Percentiles rank a stretch among this genome's conserved stretches.
phyloP scores from a whole-genome alignment of 257 asterid species.

The Primulina eburnea region DNA sequence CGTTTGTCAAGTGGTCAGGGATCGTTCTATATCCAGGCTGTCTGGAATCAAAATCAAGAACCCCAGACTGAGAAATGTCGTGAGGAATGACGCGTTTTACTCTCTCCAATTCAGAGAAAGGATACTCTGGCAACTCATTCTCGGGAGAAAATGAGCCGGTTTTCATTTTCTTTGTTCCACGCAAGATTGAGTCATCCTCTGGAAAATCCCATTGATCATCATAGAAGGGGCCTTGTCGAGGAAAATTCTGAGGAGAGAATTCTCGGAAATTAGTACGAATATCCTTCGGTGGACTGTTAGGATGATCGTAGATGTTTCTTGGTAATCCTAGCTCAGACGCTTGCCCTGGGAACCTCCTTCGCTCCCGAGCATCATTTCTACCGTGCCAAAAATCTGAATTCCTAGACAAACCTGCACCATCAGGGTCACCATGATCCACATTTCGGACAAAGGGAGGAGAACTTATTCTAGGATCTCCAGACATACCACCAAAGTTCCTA shows the following conservation, averaged over 20 bases:
- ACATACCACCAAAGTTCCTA: slow-evolving; percentile 42
- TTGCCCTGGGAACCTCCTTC: slow-evolving; percentile 43
- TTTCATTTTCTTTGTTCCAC: slow-evolving; percentile 61
- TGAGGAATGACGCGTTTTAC: slow-evolving; percentile 40
- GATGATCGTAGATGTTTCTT: slow-evolving; percentile 43
- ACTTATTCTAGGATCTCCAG: slow-evolving; percentile 44
- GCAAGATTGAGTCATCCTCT: slow-evolving; percentile 67
- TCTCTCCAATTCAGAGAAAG: slow-evolving; percentile 60
- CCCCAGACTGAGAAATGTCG: slow-evolving; percentile 38
- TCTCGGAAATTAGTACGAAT: slow-evolving; percentile 44
- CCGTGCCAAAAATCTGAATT: slow-evolving; percentile 43
- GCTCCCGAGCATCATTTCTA: slow-evolving; percentile 42
- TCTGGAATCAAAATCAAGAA: slow-evolving; percentile 50
- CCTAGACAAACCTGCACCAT: slow-evolving; percentile 36
- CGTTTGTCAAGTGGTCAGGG: slow-evolving; percentile 38
- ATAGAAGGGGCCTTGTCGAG: slow-evolving; percentile 43
- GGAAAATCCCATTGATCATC: slow-evolving; percentile 93
- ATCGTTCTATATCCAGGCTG: slow-evolving; percentile 46
- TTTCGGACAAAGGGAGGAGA: slow-evolving; percentile 43
- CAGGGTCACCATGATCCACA: slow-evolving; percentile 44
- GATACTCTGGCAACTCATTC: slow-evolving; percentile 77
- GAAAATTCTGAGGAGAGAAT: slow-evolving; percentile 49
- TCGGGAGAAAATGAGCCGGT: slow-evolving; percentile 42
- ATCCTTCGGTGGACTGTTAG: slow-evolving; percentile 48
- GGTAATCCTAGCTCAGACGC: slow-evolving; percentile 41